Evolutionary conservation across 2,329 filamentous ascomycete genomes (phyloP), one percentile per base, ranked within the genome.

Genomic region (Aspergillus arachidicola): DNA sequence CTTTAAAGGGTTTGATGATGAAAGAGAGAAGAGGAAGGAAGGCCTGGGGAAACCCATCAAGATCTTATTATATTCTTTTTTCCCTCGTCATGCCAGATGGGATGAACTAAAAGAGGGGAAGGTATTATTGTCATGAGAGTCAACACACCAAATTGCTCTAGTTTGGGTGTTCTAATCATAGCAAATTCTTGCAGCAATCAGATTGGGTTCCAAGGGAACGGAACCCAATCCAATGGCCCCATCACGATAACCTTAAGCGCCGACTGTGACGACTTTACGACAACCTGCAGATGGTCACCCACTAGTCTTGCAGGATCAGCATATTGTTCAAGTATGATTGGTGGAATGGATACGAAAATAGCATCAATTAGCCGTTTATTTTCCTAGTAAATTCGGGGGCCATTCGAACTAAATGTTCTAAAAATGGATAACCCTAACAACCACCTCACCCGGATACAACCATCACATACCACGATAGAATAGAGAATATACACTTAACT

Each of bases 211-310:
- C 66, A 36, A 36, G 28, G 12, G 23, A 38, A 36, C 26, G 66
- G 66, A 56, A 68, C 28, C 64, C 66, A 68, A 68, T 68, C 11
- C 34, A 16, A n/a, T 11, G 34, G 2, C 2, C 1, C 23, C 38
- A 63, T 63, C 64, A 30, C 54, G 61, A 63, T 66, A 60, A 53
- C 46, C 26, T 62, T 68, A 68, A 66, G 66, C 66, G 66, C 66
- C 60, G 61, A 58, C 45, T 14, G 34, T 61, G 53, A 53, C 21
- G 45, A 38, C 51, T 30, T 32, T 3, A 21, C 45, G 38, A 48
- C 23, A 21, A 19, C 7, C 26, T 38, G 51, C 51, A 55, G n/a
- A 55, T 55, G 3, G 6, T 34, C 50, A 30, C 26, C 57, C 23
- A 30, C 32, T 50, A 53, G 57, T 14, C 6, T 12, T 34, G 57